Base-by-base conservation (phyloP, 495 filamentous ascomycete genomes). In the Podospora didyma region DNA sequence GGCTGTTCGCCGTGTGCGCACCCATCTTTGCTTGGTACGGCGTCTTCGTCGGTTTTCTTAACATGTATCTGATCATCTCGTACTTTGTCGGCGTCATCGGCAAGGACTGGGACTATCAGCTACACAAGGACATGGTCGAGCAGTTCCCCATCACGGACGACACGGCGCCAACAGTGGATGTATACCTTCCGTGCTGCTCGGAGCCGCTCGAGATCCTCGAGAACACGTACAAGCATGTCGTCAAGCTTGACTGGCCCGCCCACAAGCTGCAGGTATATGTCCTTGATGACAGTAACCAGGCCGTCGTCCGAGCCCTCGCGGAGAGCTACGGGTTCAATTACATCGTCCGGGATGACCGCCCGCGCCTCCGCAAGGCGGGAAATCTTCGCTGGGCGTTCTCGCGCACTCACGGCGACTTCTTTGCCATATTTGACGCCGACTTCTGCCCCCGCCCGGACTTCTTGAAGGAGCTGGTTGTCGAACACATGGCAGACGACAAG, bases 391-490 rank as follows among this genome's bases (percentile, higher is more conserved):
- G 67, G 67, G 65, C 67, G 2, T 69, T 69, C 35, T 16, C 62
- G 0, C 54, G 67, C 9, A 69, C 67, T 2, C 10, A 54, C 16
- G 65, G 67, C 11, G 65, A 69, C 26, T 69, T 46, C 58, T 69
- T 69, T 28, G 55, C 65, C 44, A 69, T 69, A n/a, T 69, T 69
- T n/a, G 67, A 69, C 34, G 67, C 67, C 19, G 67, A 69, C 41
- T 69, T 69, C 34, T 69, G 67, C 35, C 67, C 67, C 1, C 62
- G 67, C 2, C 62, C 57, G 2, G 67, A 69, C 21, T 69, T 69
- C 23, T 45, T 69, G 9, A 22, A 53, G 2, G 67, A 69, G 56
- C 45, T 68, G 2, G 58, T 69, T 1, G 67, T 69, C 2, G 62
- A 67, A 58, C 67, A 69, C 51, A 39, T 69, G 49, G 67, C 62